Evolutionary conservation across 2,329 filamentous ascomycete genomes (phyloP).

Genomic region (Nothomitra cinnamomea): DNA sequence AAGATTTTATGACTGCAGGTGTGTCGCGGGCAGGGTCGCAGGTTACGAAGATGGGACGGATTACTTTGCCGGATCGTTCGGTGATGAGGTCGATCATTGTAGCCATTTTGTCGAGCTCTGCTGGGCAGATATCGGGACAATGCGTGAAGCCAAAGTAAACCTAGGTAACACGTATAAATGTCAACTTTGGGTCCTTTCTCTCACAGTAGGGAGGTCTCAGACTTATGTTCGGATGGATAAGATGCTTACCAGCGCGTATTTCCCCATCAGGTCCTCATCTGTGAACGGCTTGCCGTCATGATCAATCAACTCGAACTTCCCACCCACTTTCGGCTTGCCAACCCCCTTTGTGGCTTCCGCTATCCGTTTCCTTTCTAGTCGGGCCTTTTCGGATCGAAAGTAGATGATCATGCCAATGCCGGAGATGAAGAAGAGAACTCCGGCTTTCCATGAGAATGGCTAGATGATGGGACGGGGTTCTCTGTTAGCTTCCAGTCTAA

Average conservation of each 20-base stretch:
- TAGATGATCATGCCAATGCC: slow-evolving; percentile 70
- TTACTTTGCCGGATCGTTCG: slow-evolving; percentile 28
- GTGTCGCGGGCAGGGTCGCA: slow-evolving; percentile 89
- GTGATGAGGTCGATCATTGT: slow-evolving; percentile 63
- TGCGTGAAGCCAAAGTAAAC: slow-evolving; percentile 98
- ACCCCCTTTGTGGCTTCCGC: slow-evolving; percentile 88
- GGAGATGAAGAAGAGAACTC: slow-evolving; percentile 65
- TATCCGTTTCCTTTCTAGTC: slow-evolving; percentile 75
- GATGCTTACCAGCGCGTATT: slow-evolving; percentile 53
- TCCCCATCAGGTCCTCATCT: slow-evolving; percentile 67
- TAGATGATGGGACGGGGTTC: slow-evolving; percentile 21
- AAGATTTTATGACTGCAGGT: slow-evolving; percentile 66
- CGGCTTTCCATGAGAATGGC: slow-evolving; percentile 91
- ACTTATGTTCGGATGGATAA: too few species aligned
- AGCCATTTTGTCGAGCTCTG: slow-evolving; percentile 99
- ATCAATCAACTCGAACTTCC: slow-evolving; percentile 66
- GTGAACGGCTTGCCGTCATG: slow-evolving; percentile 65
- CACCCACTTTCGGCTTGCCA: slow-evolving; percentile 83
- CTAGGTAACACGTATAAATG: slow-evolving; percentile 26
- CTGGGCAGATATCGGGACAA: slow-evolving; percentile 96
- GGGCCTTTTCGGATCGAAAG: slow-evolving; percentile 82
- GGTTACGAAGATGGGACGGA: slow-evolving; percentile 80
- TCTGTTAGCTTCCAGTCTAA: slow-evolving; percentile 1
- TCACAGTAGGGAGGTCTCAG: too few species aligned
- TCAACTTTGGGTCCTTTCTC: not conserved